Base-by-base conservation (phyloP, 2,329 filamentous ascomycete genomes). In the Arthrobotrys musiformis region DNA sequence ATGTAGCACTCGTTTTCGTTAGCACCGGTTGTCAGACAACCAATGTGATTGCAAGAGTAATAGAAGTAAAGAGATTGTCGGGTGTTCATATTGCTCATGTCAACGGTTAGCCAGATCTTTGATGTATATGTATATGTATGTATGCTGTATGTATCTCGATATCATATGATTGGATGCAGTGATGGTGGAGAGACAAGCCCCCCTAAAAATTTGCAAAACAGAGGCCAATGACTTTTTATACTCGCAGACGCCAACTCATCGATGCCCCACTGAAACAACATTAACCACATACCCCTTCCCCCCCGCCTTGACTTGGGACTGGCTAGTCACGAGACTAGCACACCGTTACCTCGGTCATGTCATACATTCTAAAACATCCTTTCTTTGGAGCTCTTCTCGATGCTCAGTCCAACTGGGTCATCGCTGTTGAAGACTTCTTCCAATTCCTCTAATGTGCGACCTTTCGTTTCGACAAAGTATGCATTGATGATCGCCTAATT, bases 351-450 rank as follows among this genome's bases (percentile, higher is more conserved):
- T 35, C 28, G 24, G 28, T 1, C 28, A 35, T 22, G 9, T 33
- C 9, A n/a, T n/a, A n/a, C n/a, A 5, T 3, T 42, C 26, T 64
- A 76, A 42, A 76, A 76, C 15, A 76, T 48, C 17, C 70, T 35
- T 22, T 76, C 70, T 22, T 76, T 76, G 7, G 44, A 62, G 17
- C 60, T 60, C 19, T 77, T 72, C 30, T 77, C 73, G 19, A 77
- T 64, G 33, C 73, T 77, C 13, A 68, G 28, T 8, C 61, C 44
- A 6, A 72, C 73, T 1, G 82, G 82, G 24, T 80, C 79, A 6
- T 79, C 58, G n/a, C 80, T 78, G 40, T 80, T 79, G 54, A 81
- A 81, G 4, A 81, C 80, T 61, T 81, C 79, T 15, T 79, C 79
- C 30, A 81, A 72, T 40, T 81, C 80, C 22, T 81, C 80, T 7